phyloP scores from a whole-genome alignment of 2,329 filamentous ascomycete genomes.

The Penicillium sp. region DNA sequence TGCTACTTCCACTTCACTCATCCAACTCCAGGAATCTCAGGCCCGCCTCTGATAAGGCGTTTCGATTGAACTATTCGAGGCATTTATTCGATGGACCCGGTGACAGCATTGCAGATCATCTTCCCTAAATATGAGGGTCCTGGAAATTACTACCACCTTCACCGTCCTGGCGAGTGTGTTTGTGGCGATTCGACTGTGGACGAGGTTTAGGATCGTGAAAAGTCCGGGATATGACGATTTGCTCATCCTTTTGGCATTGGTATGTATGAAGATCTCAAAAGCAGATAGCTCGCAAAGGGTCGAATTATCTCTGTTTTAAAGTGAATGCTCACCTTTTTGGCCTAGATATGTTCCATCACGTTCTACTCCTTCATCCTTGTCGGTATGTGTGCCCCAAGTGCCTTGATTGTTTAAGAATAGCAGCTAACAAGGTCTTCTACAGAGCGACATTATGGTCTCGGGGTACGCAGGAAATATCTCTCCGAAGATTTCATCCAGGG shows the following conservation, averaged over 20 bases:
- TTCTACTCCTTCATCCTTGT: constrained; percentile 23
- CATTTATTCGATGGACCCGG: background rate
- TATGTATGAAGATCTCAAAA: constrained; percentile 9
- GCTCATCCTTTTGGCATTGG: constrained; percentile 32
- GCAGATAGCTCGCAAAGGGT: too few relatives aligned
- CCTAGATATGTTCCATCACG: constrained; percentile 15
- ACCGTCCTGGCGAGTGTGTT: constrained; percentile 27
- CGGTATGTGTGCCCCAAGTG: constrained; percentile 17
- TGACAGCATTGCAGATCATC: background rate
- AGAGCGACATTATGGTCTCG: constrained; percentile 36
- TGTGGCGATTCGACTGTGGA: constrained; percentile 33
- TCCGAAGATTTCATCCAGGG: constrained; percentile 1
- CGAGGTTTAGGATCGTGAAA: constrained; percentile 32
- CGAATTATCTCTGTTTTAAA: background rate
- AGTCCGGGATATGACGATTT: constrained; percentile 38
- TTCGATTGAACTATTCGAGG: background rate
- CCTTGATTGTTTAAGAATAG: background rate
- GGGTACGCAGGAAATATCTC: constrained; percentile 15
- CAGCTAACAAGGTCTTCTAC: constrained; percentile 9
- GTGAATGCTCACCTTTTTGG: background rate
- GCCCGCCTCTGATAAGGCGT: background rate
- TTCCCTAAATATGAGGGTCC: constrained; percentile 31
- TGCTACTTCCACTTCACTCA: background rate
- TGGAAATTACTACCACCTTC: constrained; percentile 31
- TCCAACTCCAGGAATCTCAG: background rate